Evolutionary conservation across 179 eudicot genomes (phyloP), one percentile per base, ranked within the genome.

Genomic region (Silene noctiflora): DNA sequence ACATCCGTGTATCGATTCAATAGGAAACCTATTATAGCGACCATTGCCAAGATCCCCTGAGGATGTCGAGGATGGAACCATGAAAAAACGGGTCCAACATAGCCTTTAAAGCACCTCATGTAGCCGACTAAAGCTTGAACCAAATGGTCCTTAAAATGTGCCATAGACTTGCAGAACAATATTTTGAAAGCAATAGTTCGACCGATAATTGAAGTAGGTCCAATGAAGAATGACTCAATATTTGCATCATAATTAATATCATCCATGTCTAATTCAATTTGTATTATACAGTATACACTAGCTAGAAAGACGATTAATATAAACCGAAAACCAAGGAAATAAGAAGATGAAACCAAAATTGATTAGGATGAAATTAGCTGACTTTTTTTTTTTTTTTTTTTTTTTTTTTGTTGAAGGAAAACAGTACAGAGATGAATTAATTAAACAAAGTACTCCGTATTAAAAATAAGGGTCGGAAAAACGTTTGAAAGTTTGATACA

Each of bases 21-120:
- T 59, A 87, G 72, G 55, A 93, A 95, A 27, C 92, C 96, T 17
- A 91, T 83, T 6, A 93, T 11, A 1, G 93, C 87, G 61, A 95
- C 96, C 82, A 95, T 80, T 67, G 87, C 87, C 48, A 93, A 79
- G 51, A 93, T 90, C 77, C 97, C 99, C 80, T 91, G 97, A 67
- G 99, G 97, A 75, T 93, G 88, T 27, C 94, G 85, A 17, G 99
- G 99, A 80, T 91, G 90, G 74, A 93, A 80, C 98, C 99, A 95
- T 9, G 95, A 86, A 53, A 93, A 75, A 17, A 91, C 17, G 1
- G 97, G 95, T 0, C 73, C 83, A 66, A 89, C 75, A 78, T 69
- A 84, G 60, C 29, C 61, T 48, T 74, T 75, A 71, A 84, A 39
- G 71, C 75, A 73, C 58, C 31, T 39, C 6, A 87, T 79, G 75